Conservation (phyloP, 495 filamentous ascomycete genomes). For the Xylaria bambusicola region DNA sequence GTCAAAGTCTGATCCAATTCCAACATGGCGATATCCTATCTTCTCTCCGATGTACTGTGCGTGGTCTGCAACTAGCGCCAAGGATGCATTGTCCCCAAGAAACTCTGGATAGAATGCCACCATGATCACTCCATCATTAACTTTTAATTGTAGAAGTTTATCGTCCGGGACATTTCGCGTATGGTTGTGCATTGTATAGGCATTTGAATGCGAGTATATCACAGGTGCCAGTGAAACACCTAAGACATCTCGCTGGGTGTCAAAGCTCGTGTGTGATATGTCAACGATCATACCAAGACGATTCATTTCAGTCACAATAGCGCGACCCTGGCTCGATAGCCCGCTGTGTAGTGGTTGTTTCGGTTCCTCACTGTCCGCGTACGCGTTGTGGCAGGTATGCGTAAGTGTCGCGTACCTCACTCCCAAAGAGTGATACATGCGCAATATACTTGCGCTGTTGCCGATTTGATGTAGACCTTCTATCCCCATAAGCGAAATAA, state of each 20-base stretch:
- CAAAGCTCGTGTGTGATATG: slow-evolving; percentile 56
- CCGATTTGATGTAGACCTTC: slow-evolving; percentile 28
- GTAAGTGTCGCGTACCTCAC: slow-evolving; percentile 45
- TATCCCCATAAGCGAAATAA: background rate
- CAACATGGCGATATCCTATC: slow-evolving; percentile 63
- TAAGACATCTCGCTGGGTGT: slow-evolving; percentile 60
- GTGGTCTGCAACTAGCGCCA: slow-evolving; percentile 40
- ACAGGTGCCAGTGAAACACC: slow-evolving; percentile 55
- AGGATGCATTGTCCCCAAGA: too few relatives aligned
- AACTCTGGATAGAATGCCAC: too few relatives aligned
- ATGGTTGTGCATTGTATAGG: slow-evolving; percentile 55
- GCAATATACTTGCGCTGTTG: slow-evolving; percentile 34
- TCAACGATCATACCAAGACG: slow-evolving; percentile 55
- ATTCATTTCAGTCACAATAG: slow-evolving; percentile 56
- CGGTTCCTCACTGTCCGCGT: slow-evolving; percentile 30
- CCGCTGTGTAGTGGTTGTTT: slow-evolving; percentile 6
- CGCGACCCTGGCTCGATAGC: slow-evolving; percentile 26
- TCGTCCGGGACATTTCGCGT: slow-evolving; percentile 63
- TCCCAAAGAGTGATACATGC: slow-evolving; percentile 41
- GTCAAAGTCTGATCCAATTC: slow-evolving; percentile 66
- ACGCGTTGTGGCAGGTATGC: slow-evolving; percentile 43
- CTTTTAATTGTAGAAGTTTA: too few relatives aligned
- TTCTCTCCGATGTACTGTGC: slow-evolving; percentile 56
- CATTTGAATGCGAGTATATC: slow-evolving; percentile 61
- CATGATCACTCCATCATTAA: too few relatives aligned